Evolutionary conservation across 2,329 filamentous ascomycete species (phyloP).

Genomic region (Claviceps pusilla): DNA sequence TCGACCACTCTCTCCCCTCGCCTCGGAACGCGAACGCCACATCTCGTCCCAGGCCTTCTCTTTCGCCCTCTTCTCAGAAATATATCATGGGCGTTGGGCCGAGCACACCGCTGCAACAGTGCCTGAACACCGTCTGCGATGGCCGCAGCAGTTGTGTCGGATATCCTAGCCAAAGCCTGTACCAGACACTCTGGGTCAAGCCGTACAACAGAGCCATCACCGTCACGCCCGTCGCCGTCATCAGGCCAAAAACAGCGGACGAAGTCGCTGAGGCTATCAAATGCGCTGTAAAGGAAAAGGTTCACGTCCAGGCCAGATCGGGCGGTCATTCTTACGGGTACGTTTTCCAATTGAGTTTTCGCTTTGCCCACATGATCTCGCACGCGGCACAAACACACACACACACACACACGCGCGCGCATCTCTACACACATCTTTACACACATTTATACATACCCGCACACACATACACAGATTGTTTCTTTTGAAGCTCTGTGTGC

Average conservation of each 20-base stretch:
- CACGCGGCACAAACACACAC: no score
- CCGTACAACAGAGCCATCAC: conserved; percentile 37
- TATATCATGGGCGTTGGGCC: conserved; percentile 27
- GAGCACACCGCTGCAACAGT: conserved; percentile 27
- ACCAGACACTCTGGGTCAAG: conserved; percentile 34
- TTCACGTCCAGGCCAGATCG: conserved; percentile 46
- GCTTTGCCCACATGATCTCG: not conserved
- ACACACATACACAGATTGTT: no score
- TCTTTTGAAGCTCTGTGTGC: not conserved
- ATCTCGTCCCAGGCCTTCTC: not conserved
- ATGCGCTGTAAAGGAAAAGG: conserved; percentile 34
- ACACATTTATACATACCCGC: no score
- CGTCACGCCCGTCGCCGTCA: conserved; percentile 39
- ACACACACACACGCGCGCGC: no score
- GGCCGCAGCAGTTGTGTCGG: conserved; percentile 30
- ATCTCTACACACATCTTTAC: no score
- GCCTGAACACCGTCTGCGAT: conserved; percentile 31
- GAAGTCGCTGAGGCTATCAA: conserved; percentile 43
- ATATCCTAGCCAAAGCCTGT: conserved; percentile 28
- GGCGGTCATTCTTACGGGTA: conserved; percentile 52
- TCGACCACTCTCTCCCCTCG: not conserved
- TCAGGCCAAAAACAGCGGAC: conserved; percentile 34
- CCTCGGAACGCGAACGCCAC: not conserved
- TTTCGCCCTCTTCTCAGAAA: not conserved
- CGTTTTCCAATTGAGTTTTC: conserved; percentile 7